Base-by-base conservation (phyloP, 2,329 filamentous ascomycete species). In the Colletotrichum cordylinicola region DNA sequence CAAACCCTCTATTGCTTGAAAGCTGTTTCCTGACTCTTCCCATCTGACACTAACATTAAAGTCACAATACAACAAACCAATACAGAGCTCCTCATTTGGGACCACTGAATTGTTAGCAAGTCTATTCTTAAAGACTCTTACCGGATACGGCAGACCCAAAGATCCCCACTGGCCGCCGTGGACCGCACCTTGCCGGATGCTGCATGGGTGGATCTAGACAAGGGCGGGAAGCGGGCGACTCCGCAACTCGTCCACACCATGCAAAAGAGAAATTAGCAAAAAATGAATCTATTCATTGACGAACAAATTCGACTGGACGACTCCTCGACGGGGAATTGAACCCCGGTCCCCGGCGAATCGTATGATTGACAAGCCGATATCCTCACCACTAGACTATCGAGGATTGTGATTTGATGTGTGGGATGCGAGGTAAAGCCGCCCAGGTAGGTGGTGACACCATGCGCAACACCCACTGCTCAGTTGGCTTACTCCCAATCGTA, bases 401-500 rank as follows among this genome's bases (percentile, higher is more conserved):
- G 55, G 55, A 58, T 18, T 52, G 39, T 43, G 39, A n/a, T 10
- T 43, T 61, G 58, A 61, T 61, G 18, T 61, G 3, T 48, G 5
- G 2, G 13, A 2, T 2, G 2, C 3, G 7, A 18, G 21, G 24
- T 24, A 58, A 29, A 58, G 13, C 0, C 55, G 1, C 39, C 3
- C 9, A 48, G 39, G 18, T 48, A 48, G 39, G 18, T n/a, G 18
- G 18, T 48, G 0, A 0, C 0, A 1, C 39, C 0, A 5, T 18
- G 31, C 31, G 31, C 2, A 10, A 9, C 31, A 10, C 31, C 31
- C 31, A 10, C 31, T 33, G 9, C 31, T 33, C 9, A 33, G 9
- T 33, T 33, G 9, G 9, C 3, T 10, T 2, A 9, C 31, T 33
- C 29, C 9, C 9, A 33, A 10, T 33, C 4, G 10, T 33, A 12